These are phyloP conservation scores for Aspergillus fumigatiaffinis DNA, from an alignment of 2,329 filamentous ascomycete species.

Conservation along the genomic window DNA sequence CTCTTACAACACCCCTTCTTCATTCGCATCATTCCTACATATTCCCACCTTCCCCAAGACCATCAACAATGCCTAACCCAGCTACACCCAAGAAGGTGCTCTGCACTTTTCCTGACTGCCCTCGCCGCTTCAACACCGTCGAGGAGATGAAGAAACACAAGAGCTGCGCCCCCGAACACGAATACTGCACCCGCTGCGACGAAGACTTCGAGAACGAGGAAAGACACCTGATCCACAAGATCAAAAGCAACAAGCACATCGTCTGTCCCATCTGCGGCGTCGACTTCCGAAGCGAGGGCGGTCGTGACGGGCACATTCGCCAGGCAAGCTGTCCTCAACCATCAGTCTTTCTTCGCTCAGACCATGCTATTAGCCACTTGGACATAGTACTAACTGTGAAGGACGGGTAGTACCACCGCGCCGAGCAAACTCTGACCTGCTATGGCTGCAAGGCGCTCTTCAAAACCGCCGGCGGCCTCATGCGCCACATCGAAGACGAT, in stretches of 20 bases:
- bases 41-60: too few relatives aligned
- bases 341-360: neutral
- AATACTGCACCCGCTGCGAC: conserved; percentile 41
- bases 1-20: neutral
- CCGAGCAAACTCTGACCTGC: conserved; percentile 50
- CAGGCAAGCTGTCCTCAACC: conserved; percentile 35
- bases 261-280: conserved; percentile 55
- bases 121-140: conserved; percentile 41
- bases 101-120: conserved; percentile 48
- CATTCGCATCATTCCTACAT: neutral
- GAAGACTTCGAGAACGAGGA: conserved; percentile 46
- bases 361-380: too few relatives aligned
- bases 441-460: conserved; percentile 46
- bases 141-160: conserved; percentile 52
- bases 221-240: conserved; percentile 47
- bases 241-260: conserved; percentile 45
- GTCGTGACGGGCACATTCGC: conserved; percentile 50
- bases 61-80: conserved; percentile 8
- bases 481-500: conserved; percentile 53
- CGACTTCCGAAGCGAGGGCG: conserved; percentile 53
- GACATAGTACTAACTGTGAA: neutral
- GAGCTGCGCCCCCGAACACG: conserved; percentile 34
- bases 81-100: conserved; percentile 24
- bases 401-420: conserved; percentile 43
- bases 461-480: conserved; percentile 45